Percentiles rank a stretch among this genome's conserved stretches.
Conservation (phyloP, 257 asterid species). For the Nicotiana obtusifolia region DNA sequence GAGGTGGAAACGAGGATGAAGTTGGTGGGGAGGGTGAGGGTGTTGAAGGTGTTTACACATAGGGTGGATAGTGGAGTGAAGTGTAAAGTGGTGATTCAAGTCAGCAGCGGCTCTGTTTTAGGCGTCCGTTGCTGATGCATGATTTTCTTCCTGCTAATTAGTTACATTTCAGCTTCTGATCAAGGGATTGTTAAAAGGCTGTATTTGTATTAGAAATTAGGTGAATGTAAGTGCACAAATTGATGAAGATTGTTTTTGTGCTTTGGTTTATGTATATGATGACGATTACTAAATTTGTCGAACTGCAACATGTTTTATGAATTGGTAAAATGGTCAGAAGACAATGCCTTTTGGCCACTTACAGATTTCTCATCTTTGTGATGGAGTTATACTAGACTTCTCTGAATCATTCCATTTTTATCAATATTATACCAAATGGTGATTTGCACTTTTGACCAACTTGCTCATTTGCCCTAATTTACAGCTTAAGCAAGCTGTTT, state of each 20-base stretch:
- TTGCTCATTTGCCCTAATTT: not conserved
- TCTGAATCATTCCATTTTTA: no score
- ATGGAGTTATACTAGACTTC: not conserved
- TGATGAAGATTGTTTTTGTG: constrained; percentile 3
- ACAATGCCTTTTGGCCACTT: not conserved
- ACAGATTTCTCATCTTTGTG: not conserved
- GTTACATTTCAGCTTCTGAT: not conserved
- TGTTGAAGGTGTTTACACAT: constrained; percentile 79
- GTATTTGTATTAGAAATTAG: not conserved
- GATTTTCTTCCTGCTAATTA: no score
- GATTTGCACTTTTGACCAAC: not conserved
- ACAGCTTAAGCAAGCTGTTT: not conserved
- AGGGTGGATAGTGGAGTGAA: constrained; percentile 56
- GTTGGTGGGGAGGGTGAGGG: constrained; percentile 82
- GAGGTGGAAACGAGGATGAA: constrained; percentile 85
- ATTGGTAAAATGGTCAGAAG: not conserved
- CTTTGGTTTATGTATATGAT: not conserved
- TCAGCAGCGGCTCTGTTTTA: constrained; percentile 59
- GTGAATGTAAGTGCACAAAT: constrained; percentile 6
- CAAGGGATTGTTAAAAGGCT: not conserved
- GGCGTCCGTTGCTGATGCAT: constrained; percentile 66
- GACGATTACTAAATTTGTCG: not conserved
- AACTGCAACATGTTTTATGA: not conserved
- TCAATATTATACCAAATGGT: not conserved
- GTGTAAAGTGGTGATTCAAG: constrained; percentile 71